phyloP scores from a whole-genome alignment of 371 early-diverging fungal genomes.

The Mortierella sp. region DNA sequence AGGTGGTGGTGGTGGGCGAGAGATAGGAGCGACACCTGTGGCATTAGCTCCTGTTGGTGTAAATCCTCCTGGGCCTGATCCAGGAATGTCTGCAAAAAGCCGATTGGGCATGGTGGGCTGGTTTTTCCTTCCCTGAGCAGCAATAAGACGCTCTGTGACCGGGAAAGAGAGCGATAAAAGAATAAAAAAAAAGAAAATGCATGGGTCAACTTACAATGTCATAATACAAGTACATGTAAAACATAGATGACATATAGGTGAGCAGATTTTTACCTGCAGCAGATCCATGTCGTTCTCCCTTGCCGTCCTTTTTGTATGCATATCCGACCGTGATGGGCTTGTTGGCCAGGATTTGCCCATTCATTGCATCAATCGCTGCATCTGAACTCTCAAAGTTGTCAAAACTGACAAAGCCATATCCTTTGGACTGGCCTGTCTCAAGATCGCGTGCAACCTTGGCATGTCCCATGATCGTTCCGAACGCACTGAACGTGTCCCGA shows the following conservation, averaged over 20 bases:
- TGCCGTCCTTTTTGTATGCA: conserved; percentile 98
- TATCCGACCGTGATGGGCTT: conserved; percentile 92
- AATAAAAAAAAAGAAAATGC: neutral
- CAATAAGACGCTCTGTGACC: conserved; percentile 92
- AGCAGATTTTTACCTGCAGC: conserved; percentile 95
- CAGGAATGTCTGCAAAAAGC: conserved; percentile 74
- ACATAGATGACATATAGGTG: neutral
- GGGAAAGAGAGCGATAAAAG: no score
- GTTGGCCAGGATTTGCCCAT: conserved; percentile 95
- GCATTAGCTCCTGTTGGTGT: conserved; percentile 55
- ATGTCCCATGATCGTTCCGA: conserved; percentile 81
- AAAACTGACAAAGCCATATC: conserved; percentile 95
- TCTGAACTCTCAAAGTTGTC: conserved; percentile 97
- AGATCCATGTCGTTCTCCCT: conserved; percentile 97
- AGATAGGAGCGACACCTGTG: conserved; percentile 32
- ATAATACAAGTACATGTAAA: neutral
- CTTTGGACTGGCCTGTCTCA: conserved; percentile 89
- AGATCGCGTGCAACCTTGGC: conserved; percentile 86
- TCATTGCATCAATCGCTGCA: conserved; percentile 97
- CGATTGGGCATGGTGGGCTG: conserved; percentile 72
- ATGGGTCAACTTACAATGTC: conserved; percentile 2
- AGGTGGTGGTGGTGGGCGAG: conserved; percentile 58
- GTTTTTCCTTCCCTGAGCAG: conserved; percentile 89
- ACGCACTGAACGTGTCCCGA: conserved; percentile 96
- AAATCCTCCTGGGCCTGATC: conserved; percentile 51